Evolutionary conservation across 768 basidiomycete genomes (phyloP), one percentile per base, ranked within the genome.

Genomic region (Trametes punicea): DNA sequence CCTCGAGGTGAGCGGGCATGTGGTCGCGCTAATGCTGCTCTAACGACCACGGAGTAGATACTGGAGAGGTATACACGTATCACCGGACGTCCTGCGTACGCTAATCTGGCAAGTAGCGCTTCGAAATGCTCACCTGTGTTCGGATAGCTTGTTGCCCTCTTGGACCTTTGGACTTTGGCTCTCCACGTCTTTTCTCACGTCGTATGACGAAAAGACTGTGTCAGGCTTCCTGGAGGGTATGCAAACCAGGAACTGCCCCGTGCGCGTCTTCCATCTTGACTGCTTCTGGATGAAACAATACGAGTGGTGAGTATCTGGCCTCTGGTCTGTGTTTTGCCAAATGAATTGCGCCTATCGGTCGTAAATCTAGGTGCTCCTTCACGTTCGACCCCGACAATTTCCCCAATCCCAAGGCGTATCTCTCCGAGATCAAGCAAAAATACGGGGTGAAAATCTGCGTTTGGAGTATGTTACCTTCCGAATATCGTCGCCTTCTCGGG

Each of bases 121-220:
- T 7, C 31, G 47, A n/a, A 0, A 15, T 21, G 40, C 23, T 21
- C 30, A 21, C 16, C 30, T 31, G 58, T 54, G 45, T n/a, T 29
- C 9, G 62, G 65, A 40, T 70, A 88, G 81, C 4, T 69, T 88
- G 7, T 73, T 88, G 26, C 87, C 87, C 2, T 70, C 80, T 4
- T 89, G 88, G 87, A 83, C 86, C 0, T 90, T 84, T 64, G 87
- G 87, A 2, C 80, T 89, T 3, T 89, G 87, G 85, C 75, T 89
- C 33, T 84, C 86, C 13, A 89, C 87, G 2, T 88, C 85, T 0
- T 90, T 90, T 75, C 73, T 87, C 50, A 89, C 88, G 0, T 79
- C 79, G 25, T 88, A 81, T 69, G 85, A 84, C 57, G 79, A 76
- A 48, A 75, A 81, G 50, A 89, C 88, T 0, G 88, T 90, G 15